Conservation (phyloP, 495 filamentous ascomycete genomes). For the Hypoxylon lienhwacheense region DNA sequence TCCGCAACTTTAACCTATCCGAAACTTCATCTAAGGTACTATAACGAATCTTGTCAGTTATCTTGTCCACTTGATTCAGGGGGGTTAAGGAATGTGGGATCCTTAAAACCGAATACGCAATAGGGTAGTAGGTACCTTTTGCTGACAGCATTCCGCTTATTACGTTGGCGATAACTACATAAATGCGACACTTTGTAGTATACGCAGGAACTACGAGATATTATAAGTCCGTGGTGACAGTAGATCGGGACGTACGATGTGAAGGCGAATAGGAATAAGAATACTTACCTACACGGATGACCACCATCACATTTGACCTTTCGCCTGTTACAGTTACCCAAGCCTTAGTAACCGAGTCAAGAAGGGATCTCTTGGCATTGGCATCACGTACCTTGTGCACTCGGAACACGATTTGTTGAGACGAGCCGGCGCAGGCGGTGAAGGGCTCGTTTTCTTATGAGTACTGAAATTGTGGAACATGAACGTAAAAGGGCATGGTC, state of each 20-base stretch:
- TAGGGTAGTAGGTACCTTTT: constrained; percentile 13
- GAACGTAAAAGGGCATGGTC: constrained; percentile 29
- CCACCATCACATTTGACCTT: constrained; percentile 38
- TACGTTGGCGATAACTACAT: constrained; percentile 34
- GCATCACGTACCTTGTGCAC: constrained; percentile 31
- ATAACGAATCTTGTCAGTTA: constrained; percentile 2
- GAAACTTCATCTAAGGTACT: constrained; percentile 31
- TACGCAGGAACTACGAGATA: constrained; percentile 24
- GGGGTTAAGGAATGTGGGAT: background rate
- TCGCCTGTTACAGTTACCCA: constrained; percentile 20
- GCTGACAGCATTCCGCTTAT: constrained; percentile 36
- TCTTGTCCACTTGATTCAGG: background rate
- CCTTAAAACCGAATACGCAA: too few relatives aligned
- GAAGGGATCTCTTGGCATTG: constrained; percentile 11
- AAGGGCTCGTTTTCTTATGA: constrained; percentile 29
- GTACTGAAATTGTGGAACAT: constrained; percentile 37
- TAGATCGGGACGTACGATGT: background rate
- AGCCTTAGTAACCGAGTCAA: constrained; percentile 13
- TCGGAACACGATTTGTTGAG: constrained; percentile 36
- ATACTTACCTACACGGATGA: constrained; percentile 33
- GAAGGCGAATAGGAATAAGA: background rate
- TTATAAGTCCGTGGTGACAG: background rate
- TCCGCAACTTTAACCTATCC: constrained; percentile 21
- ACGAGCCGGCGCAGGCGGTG: constrained; percentile 26
- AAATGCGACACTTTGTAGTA: constrained; percentile 34